phyloP scores from a whole-genome alignment of 441 rosid genomes.

The Gossypium schwendimanii region DNA sequence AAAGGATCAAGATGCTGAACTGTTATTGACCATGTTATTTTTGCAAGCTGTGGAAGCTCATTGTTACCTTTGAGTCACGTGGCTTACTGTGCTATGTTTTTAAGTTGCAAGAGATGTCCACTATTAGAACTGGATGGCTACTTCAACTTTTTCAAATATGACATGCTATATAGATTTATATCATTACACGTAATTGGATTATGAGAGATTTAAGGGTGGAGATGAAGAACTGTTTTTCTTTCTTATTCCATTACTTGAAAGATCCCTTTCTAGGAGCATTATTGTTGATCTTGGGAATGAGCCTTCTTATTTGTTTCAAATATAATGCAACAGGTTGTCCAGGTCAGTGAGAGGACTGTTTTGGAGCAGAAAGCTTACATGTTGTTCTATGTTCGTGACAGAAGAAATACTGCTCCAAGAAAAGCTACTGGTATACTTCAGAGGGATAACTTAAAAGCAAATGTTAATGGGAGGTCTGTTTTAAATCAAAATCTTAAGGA shows the following conservation, averaged over 20 bases:
- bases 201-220: neutral
- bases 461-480: constrained; percentile 25
- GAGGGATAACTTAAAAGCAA: constrained; percentile 43
- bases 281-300: neutral
- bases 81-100: neutral
- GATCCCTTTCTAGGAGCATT: neutral
- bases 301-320: neutral
- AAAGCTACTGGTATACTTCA: constrained; percentile 31
- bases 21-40: neutral
- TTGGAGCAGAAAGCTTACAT: constrained; percentile 90
- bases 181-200: neutral
- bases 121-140: neutral
- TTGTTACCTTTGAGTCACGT: neutral
- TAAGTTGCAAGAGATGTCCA: neutral
- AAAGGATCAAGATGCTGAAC: neutral
- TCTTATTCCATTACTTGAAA: neutral
- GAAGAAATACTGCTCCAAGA: constrained; percentile 41
- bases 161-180: neutral
- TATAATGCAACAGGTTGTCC: constrained; percentile 55
- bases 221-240: neutral
- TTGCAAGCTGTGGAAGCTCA: neutral
- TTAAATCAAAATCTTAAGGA: constrained; percentile 33
- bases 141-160: neutral
- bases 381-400: constrained; percentile 91
- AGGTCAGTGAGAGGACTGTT: constrained; percentile 72